Conservation (phyloP, 257 asterid species). For the Verbascum thapsus region DNA sequence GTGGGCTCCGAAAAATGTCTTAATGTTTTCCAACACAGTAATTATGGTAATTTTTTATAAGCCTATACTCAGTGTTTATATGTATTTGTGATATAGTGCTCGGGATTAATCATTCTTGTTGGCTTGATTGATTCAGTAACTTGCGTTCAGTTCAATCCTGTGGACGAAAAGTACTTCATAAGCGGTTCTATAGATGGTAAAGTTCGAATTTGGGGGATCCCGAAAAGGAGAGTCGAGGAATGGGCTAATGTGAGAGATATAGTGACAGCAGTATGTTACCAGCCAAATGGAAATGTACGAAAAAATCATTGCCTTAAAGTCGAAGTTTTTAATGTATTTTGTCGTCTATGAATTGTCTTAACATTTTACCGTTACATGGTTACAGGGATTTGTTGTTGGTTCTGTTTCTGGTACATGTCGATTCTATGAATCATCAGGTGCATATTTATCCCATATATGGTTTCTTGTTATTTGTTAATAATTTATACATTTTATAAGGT, state of each 20-base stretch:
- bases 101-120: conserved; percentile 18
- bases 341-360: background rate
- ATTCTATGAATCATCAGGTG: conserved; percentile 64
- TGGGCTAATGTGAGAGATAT: conserved; percentile 62
- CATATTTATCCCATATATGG: background rate
- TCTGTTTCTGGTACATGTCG: conserved; percentile 74
- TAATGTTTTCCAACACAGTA: conserved; percentile 63
- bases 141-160: conserved; percentile 81
- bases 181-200: conserved; percentile 88
- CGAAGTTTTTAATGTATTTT: background rate
- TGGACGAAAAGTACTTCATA: conserved; percentile 65
- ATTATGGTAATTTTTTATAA: conserved; percentile 53
- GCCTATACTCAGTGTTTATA: too few species aligned
- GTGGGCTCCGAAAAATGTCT: conserved; percentile 58
- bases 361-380: conserved; percentile 11
- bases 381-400: conserved; percentile 78
- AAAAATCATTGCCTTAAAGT: background rate
- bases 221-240: conserved; percentile 55
- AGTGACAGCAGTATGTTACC: conserved; percentile 76
- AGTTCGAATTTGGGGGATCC: conserved; percentile 79
- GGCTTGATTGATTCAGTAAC: conserved; percentile 55
- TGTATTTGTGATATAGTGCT: background rate
- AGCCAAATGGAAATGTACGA: conserved; percentile 73
- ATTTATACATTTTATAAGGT: background rate
- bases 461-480: background rate